A percentile compares a stretch with the other conserved stretches of the same genome.
Evolutionary conservation across 192 early-diverging fungal species (phyloP).

Genomic region (Diversispora epigaea): DNA sequence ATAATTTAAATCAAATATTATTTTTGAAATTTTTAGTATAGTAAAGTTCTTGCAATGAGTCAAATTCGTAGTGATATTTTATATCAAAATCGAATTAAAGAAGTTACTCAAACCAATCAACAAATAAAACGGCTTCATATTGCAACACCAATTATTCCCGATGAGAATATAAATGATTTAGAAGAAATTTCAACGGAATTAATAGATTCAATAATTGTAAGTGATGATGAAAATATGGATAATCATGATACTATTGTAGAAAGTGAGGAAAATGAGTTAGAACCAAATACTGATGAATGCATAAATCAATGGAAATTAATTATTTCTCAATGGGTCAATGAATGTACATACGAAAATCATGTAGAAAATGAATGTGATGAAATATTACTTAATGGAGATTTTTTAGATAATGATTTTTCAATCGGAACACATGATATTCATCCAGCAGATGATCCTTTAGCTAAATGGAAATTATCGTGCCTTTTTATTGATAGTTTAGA

Average conservation of each 20-base stretch:
- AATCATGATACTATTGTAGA: background rate
- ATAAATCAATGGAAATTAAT: background rate
- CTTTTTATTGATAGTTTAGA: slow-evolving; percentile 17
- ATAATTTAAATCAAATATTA: background rate
- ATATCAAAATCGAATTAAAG: slow-evolving; percentile 2
- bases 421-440: background rate
- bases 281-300: background rate
- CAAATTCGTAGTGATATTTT: slow-evolving; percentile 16
- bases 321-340: background rate
- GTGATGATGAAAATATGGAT: background rate
- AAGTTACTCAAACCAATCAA: background rate
- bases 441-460: slow-evolving; percentile 8
- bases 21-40: background rate
- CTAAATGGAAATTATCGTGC: slow-evolving; percentile 5
- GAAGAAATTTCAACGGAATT: background rate
- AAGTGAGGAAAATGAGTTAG: background rate
- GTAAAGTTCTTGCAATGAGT: slow-evolving; percentile 24
- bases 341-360: slow-evolving; percentile 6
- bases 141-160: background rate
- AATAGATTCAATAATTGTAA: slow-evolving; percentile 6
- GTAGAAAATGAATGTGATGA: slow-evolving; percentile 13
- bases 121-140: background rate
- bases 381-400: background rate
- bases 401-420: slow-evolving; percentile 12
- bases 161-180: background rate